Evolutionary conservation across 345 rosid genomes (phyloP).

Genomic region (Isatis tinctoria): DNA sequence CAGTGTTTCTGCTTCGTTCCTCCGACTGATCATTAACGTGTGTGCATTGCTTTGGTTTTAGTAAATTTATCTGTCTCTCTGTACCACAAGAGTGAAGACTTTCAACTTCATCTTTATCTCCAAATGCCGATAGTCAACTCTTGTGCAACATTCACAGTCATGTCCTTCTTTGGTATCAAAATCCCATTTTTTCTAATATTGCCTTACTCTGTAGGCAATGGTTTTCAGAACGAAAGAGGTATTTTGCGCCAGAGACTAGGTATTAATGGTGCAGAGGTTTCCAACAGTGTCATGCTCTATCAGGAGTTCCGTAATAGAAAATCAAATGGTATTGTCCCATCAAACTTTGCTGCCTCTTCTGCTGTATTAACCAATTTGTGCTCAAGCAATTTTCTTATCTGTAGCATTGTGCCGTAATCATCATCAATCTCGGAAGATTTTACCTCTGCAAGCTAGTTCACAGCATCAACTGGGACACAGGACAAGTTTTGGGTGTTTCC

Average conservation of each 20-base stretch:
- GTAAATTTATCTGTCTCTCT: neutral
- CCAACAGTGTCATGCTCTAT: slow-evolving; percentile 26
- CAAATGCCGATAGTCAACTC: neutral
- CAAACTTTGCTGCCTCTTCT: neutral
- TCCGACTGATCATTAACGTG: neutral
- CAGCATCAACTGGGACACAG: slow-evolving; percentile 16
- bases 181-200: neutral
- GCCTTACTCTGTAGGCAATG: slow-evolving; percentile 40
- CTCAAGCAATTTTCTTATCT: neutral
- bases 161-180: neutral
- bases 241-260: slow-evolving; percentile 23
- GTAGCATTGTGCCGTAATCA: slow-evolving; percentile 29
- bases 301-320: neutral
- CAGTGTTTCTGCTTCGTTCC: too few relatives aligned
- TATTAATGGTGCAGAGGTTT: slow-evolving; percentile 19
- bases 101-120: neutral
- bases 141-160: neutral
- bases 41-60: neutral
- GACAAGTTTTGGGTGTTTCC: slow-evolving; percentile 34
- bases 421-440: slow-evolving; percentile 20
- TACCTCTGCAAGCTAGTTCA: slow-evolving; percentile 28
- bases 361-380: slow-evolving; percentile 3
- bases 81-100: neutral
- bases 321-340: slow-evolving; percentile 20
- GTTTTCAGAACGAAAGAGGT: slow-evolving; percentile 30